Base-by-base conservation (phyloP, 805 yeast genomes). In the Sugiyamaella boreocaroliniensis region DNA sequence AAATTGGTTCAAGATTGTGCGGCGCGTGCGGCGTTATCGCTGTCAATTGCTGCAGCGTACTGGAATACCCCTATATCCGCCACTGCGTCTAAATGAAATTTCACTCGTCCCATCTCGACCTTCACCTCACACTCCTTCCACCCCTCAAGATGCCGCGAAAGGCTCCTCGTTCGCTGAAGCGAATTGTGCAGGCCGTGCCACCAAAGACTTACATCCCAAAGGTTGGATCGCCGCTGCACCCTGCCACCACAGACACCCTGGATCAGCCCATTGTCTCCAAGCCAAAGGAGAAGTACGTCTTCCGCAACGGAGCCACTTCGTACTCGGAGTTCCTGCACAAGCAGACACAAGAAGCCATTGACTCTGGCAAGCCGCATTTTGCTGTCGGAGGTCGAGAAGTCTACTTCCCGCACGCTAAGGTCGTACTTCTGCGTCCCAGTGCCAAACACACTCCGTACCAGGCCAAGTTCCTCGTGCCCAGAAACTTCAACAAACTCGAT, bases 371-470 rank as follows among this genome's bases (percentile, higher is more conserved):
- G 58, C 84, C 96, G 1, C 96, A 89, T 73, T 92, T 89, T 78
- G 75, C 74, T 42, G 80, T 86, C 7, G 99, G 99, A 62, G 83
- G 80, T 5, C 81, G 78, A 58, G 75, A 85, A 57, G 74, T 86
- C 9, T 90, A 81, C 67, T 86, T 92, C 68, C 99, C 99, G 32
- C 81, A 82, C 56, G 96, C 95, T 0, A 76, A 92, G 56, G 75
- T 92, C 40, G 80, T 86, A 48, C 74, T 92, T 32, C 71, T 93
- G 57, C 79, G 96, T 65, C 96, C 97, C 14, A 86, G 86, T 64
- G 97, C 98, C n/a, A 87, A 87, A 65, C 96, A 88, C 70, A 86
- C 97, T 0, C 99, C 99, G 47, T 90, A 86, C 71, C 97, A 89
- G 70, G 98, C 98, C 48, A 89, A 89, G 68, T 93, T 93, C 70